Percentiles rank a stretch among this genome's conserved stretches.
Conservation (phyloP, 306 rosid genomes). For the Vigna nakashimae region DNA sequence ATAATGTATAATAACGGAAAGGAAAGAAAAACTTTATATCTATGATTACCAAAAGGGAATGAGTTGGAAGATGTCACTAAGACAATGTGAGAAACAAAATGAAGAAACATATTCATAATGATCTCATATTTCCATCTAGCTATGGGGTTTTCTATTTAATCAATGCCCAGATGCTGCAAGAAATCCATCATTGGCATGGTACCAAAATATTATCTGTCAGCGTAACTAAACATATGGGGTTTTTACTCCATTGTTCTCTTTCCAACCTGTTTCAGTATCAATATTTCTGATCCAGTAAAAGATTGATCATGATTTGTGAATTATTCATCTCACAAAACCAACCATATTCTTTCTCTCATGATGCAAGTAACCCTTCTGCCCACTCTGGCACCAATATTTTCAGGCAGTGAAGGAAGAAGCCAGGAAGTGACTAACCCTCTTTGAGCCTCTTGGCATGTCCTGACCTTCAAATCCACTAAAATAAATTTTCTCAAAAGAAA, state of each 20-base stretch:
- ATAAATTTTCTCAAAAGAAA: neutral
- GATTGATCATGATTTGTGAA: neutral
- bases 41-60: neutral
- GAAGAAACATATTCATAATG: constrained; percentile 32
- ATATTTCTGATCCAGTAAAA: too few species aligned
- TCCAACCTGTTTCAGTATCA: too few species aligned
- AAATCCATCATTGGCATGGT: neutral
- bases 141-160: constrained; percentile 26
- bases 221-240: neutral
- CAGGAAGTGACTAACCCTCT: neutral
- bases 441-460: neutral
- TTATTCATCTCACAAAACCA: neutral
- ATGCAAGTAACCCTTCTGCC: neutral
- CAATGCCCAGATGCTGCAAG: constrained; percentile 20
- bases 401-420: neutral
- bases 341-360: neutral
- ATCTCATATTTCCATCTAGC: constrained; percentile 14
- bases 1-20: neutral
- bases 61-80: constrained; percentile 26
- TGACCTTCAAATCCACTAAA: neutral
- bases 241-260: too few species aligned
- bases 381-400: neutral
- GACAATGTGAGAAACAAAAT: constrained; percentile 30
- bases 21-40: neutral
- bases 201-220: constrained; percentile 27